Conservation (phyloP, 1,139 yeast genomes). For the Pichia sp. region DNA sequence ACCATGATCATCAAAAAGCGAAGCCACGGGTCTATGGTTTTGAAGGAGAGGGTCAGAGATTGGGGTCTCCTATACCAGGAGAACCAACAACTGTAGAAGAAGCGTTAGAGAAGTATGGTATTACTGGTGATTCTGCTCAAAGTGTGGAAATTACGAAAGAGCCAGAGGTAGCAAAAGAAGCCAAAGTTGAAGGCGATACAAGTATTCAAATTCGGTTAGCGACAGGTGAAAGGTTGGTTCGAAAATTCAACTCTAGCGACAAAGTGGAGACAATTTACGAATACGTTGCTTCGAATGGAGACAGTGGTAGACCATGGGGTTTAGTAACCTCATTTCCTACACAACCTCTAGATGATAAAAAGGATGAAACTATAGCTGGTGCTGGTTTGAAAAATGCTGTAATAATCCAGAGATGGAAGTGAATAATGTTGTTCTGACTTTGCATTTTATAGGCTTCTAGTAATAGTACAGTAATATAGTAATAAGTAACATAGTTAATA, state of each 20-base stretch:
- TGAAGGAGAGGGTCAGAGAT: conserved; percentile 74
- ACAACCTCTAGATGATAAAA: conserved; percentile 61
- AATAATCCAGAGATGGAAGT: conserved; percentile 76
- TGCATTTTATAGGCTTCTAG: neutral
- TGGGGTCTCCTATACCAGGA: conserved; percentile 88
- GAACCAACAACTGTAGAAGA: conserved; percentile 36
- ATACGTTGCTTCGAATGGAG: conserved; percentile 49
- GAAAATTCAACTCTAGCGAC: conserved; percentile 61
- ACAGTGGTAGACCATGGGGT: conserved; percentile 47
- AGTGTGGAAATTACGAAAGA: conserved; percentile 18
- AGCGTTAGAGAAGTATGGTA: conserved; percentile 14
- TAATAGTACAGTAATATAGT: neutral
- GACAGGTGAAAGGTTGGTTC: conserved; percentile 67
- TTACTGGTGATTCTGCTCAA: conserved; percentile 16
- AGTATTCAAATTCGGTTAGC: conserved; percentile 81
- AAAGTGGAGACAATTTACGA: conserved; percentile 67
- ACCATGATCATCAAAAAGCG: conserved; percentile 63
- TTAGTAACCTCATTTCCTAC: conserved; percentile 85
- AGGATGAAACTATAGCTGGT: conserved; percentile 54
- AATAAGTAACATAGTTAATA: too few species aligned
- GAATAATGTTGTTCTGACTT: neutral
- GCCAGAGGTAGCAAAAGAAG: conserved; percentile 26
- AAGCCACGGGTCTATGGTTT: conserved; percentile 54
- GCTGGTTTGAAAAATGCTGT: conserved; percentile 82
- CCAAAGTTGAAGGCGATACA: conserved; percentile 57